Percentiles rank a stretch among this genome's conserved stretches.
phyloP scores from a whole-genome alignment of 2,329 filamentous ascomycete genomes.

The Penicillium palitans region DNA sequence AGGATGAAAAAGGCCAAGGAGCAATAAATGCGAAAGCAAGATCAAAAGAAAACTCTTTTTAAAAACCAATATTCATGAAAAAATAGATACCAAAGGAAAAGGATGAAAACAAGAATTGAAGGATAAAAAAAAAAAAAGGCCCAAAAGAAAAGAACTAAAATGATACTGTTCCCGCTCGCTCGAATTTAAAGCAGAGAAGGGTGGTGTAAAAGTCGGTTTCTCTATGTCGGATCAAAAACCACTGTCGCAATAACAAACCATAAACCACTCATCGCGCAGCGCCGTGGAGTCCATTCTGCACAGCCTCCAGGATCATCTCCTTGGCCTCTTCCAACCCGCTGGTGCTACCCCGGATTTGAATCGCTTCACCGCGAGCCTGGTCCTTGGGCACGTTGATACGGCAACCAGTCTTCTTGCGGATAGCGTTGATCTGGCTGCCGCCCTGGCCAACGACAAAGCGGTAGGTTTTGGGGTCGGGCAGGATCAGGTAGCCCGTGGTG shows the following conservation, averaged over 20 bases:
- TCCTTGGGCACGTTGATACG: constrained; percentile 90
- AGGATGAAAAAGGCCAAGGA: background rate
- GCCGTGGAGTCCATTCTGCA: constrained; percentile 51
- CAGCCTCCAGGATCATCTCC: constrained; percentile 82
- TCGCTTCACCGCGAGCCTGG: constrained; percentile 73
- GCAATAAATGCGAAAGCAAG: background rate
- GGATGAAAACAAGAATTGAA: constrained; percentile 15
- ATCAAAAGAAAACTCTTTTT: constrained; percentile 19
- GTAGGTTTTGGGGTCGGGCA: constrained; percentile 87
- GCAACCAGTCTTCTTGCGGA: constrained; percentile 88
- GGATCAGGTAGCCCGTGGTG: constrained; percentile 79
- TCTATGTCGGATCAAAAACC: constrained; percentile 5
- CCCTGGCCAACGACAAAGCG: constrained; percentile 85
- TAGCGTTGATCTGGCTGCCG: constrained; percentile 87
- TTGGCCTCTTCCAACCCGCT: constrained; percentile 84
- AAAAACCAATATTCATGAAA: constrained; percentile 18
- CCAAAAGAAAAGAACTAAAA: constrained; percentile 14
- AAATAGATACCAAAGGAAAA: constrained; percentile 14
- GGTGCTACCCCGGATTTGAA: constrained; percentile 79
- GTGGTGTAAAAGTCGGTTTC: constrained; percentile 16
- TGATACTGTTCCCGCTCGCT: constrained; percentile 18
- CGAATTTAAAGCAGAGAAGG: constrained; percentile 8
- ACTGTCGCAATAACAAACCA: background rate
- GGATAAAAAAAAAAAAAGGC: constrained; percentile 14
- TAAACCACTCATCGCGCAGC: constrained; percentile 15